A percentile compares a stretch with the other conserved stretches of the same genome.
Evolutionary conservation across 2,329 filamentous ascomycete genomes (phyloP).

Genomic region (Claviceps quebecensis): DNA sequence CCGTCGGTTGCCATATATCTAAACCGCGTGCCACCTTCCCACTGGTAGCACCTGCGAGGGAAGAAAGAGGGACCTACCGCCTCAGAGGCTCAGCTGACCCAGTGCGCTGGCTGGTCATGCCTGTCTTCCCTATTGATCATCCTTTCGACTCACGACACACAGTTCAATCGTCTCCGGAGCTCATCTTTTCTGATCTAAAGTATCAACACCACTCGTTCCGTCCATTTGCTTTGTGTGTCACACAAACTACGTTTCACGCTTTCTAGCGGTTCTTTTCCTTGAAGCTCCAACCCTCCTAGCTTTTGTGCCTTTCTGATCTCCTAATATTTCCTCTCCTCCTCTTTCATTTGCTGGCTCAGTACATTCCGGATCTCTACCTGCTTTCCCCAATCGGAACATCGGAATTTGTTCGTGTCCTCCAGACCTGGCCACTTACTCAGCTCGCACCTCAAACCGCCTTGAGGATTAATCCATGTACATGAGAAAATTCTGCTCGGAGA

Average conservation of each 20-base stretch:
- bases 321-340: background rate
- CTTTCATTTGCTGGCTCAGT: background rate
- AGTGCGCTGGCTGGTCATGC: background rate
- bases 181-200: conserved; percentile 4
- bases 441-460: background rate
- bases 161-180: conserved; percentile 5
- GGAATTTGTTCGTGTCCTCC: background rate
- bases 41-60: conserved; percentile 2
- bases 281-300: conserved; percentile 3
- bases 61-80: conserved; percentile 4
- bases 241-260: conserved; percentile 14
- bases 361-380: background rate
- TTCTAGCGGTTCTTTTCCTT: conserved; percentile 9
- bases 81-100: conserved; percentile 5
- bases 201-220: conserved; percentile 1
- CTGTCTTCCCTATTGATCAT: background rate
- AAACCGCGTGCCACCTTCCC: conserved; percentile 4
- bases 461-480: background rate
- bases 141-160: background rate
- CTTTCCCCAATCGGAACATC: background rate
- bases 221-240: conserved; percentile 11
- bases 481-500: background rate
- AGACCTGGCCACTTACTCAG: background rate
- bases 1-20: background rate
- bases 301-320: background rate